Percentiles rank a stretch among this genome's conserved stretches.
Evolutionary conservation across 768 basidiomycete species (phyloP).

Genomic region (Pleurotus cornucopiae): DNA sequence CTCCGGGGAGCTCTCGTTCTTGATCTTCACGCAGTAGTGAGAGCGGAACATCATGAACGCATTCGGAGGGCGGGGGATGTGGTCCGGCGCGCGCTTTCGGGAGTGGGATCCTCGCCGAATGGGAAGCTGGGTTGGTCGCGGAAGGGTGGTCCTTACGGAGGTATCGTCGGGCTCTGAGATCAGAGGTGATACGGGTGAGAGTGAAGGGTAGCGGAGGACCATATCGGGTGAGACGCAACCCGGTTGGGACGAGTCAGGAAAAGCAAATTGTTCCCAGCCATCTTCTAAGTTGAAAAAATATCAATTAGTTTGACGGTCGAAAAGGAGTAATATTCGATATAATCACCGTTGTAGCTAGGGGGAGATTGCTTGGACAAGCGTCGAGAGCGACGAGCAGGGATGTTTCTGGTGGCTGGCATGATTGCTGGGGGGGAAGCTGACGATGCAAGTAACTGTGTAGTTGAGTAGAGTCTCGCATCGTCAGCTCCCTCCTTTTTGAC

Average conservation of each 20-base stretch:
- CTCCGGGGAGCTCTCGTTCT: constrained; percentile 44
- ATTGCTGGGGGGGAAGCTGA: background rate
- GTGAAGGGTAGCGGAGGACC: constrained; percentile 7
- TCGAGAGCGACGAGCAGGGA: constrained; percentile 34
- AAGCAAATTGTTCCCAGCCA: background rate
- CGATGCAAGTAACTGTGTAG: background rate
- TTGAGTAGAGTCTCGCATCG: background rate
- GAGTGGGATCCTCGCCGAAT: constrained; percentile 15
- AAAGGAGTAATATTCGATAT: constrained; percentile 1
- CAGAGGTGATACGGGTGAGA: constrained; percentile 4
- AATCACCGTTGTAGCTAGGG: constrained; percentile 24
- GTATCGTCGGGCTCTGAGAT: background rate
- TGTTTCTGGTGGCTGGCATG: constrained; percentile 14
- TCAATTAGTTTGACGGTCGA: background rate
- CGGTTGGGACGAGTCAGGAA: background rate
- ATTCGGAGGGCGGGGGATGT: constrained; percentile 77
- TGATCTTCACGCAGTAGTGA: constrained; percentile 50
- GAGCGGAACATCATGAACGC: constrained; percentile 77
- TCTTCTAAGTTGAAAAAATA: background rate
- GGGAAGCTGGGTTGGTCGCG: constrained; percentile 1
- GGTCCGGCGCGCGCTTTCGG: constrained; percentile 29
- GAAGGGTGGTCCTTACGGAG: constrained; percentile 1
- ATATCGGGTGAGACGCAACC: background rate
- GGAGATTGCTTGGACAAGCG: constrained; percentile 38
- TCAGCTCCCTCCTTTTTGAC: constrained; percentile 5